Conservation (phyloP, 495 filamentous ascomycete genomes). For the Trichoderma gamsii region DNA sequence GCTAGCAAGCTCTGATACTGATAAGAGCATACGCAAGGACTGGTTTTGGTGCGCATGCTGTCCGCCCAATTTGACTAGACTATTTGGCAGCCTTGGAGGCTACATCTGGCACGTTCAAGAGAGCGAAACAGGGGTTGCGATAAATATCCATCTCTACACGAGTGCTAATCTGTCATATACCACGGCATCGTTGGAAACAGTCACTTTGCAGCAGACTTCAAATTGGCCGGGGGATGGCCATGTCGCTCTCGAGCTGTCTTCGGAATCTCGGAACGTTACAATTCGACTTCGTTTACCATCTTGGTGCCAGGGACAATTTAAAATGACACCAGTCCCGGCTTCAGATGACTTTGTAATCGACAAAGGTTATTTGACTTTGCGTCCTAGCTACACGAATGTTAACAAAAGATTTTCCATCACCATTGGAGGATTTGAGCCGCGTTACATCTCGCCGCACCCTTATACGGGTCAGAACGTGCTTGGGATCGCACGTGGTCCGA, state of each 20-base stretch:
- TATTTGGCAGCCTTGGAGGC: slow-evolving; percentile 48
- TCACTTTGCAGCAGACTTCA: slow-evolving; percentile 42
- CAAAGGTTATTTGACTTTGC: slow-evolving; percentile 45
- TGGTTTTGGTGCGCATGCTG: slow-evolving; percentile 57
- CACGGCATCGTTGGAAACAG: slow-evolving; percentile 33
- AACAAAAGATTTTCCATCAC: slow-evolving; percentile 28
- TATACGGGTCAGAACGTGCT: slow-evolving; percentile 45
- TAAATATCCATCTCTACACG: slow-evolving; percentile 50
- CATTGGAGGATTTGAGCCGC: slow-evolving; percentile 36
- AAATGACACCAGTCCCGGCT: background rate
- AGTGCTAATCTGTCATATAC: slow-evolving; percentile 34
- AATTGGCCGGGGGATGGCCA: slow-evolving; percentile 54
- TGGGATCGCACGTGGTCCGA: slow-evolving; percentile 47
- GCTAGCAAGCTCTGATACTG: slow-evolving; percentile 44
- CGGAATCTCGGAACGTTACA: slow-evolving; percentile 26
- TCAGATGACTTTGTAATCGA: slow-evolving; percentile 23
- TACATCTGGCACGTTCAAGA: slow-evolving; percentile 45
- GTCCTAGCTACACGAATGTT: slow-evolving; percentile 29
- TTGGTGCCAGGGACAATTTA: background rate
- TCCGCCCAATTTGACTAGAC: slow-evolving; percentile 50
- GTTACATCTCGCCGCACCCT: slow-evolving; percentile 44
- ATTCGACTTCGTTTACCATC: slow-evolving; percentile 36
- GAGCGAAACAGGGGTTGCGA: slow-evolving; percentile 25
- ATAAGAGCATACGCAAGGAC: slow-evolving; percentile 37
- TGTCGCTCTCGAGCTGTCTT: slow-evolving; percentile 36